These are phyloP conservation scores for Parastagonospora avenae DNA, from an alignment of 2,329 filamentous ascomycete species.

Conservation along the genomic window DNA sequence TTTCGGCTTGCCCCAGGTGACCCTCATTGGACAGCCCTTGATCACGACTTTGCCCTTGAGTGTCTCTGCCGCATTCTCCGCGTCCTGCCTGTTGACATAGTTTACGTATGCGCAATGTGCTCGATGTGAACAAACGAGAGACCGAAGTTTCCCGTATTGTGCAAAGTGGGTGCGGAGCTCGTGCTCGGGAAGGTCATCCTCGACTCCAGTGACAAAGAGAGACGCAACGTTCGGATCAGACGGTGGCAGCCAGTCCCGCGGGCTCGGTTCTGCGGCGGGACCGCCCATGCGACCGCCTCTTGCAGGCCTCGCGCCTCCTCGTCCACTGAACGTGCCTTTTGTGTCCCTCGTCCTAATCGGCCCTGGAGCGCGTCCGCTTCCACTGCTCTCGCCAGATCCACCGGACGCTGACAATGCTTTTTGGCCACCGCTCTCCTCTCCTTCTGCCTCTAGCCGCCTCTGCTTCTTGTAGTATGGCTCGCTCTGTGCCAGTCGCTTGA, in stretches of 20 bases:
- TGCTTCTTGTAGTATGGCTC: constrained; percentile 96
- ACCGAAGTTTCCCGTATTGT: constrained; percentile 86
- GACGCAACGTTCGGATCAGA: constrained; percentile 86
- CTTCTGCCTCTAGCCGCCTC: constrained; percentile 69
- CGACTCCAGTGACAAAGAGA: constrained; percentile 91
- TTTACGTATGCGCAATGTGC: constrained; percentile 98
- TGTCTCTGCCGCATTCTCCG: constrained; percentile 82
- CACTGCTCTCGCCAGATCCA: constrained; percentile 32
- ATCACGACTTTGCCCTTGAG: constrained; percentile 90
- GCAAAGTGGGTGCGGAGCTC: constrained; percentile 91
- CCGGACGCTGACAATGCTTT: constrained; percentile 50
- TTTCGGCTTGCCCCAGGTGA: constrained; percentile 93
- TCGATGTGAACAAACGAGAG: constrained; percentile 93
- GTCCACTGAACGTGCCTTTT: constrained; percentile 41
- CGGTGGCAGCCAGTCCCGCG: constrained; percentile 85
- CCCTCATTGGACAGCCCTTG: constrained; percentile 84
- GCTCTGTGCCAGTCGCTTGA: constrained; percentile 83
- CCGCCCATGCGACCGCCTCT: constrained; percentile 55
- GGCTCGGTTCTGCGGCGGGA: constrained; percentile 76
- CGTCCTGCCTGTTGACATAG: constrained; percentile 81
- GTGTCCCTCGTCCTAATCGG: constrained; percentile 77
- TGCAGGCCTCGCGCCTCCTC: constrained; percentile 47
- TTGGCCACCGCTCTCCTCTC: constrained; percentile 45
- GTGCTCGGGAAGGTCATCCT: constrained; percentile 93
- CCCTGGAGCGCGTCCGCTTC: constrained; percentile 58